A percentile compares a stretch with the other conserved stretches of the same genome.
These are phyloP conservation scores for Tuber aestivum DNA, from an alignment of 495 filamentous ascomycete species.

Conservation along the genomic window DNA sequence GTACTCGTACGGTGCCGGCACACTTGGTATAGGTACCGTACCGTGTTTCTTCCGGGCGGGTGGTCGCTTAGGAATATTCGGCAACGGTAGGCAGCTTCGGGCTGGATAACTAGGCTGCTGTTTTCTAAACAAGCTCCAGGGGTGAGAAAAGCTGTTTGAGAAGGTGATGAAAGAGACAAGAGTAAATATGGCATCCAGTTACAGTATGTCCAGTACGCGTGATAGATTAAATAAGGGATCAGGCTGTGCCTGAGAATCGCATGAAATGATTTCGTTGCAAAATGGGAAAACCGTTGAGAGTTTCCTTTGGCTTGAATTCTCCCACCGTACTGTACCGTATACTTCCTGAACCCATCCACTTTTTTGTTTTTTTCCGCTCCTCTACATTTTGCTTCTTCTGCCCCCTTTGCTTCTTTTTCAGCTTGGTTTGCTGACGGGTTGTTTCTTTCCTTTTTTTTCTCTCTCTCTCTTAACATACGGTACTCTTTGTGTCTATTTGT, in stretches of 20 bases:
- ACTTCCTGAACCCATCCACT: too few relatives aligned
- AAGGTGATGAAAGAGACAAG: not conserved
- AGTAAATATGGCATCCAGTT: not conserved
- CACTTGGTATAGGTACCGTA: not conserved
- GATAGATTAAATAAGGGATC: not conserved
- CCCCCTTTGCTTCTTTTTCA: not conserved
- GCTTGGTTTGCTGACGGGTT: not conserved
- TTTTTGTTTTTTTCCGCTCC: not conserved
- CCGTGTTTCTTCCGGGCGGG: not conserved
- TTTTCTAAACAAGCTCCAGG: not conserved
- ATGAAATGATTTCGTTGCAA: not conserved
- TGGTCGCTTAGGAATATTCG: not conserved
- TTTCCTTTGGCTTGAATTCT: not conserved
- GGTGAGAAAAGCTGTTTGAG: not conserved
- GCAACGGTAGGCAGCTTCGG: not conserved
- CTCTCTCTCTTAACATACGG: too few relatives aligned
- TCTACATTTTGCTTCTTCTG: not conserved
- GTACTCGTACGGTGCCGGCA: not conserved
- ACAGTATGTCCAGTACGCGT: not conserved
- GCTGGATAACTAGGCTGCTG: not conserved
- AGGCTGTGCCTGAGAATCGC: not conserved
- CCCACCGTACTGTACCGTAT: not conserved
- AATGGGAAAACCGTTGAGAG: conserved; percentile 1
- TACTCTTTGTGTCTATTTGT: not conserved
- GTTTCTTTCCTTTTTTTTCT: not conserved